phyloP scores from a whole-genome alignment of 192 early-diverging fungal genomes.

The Pilobolus umbonatus region DNA sequence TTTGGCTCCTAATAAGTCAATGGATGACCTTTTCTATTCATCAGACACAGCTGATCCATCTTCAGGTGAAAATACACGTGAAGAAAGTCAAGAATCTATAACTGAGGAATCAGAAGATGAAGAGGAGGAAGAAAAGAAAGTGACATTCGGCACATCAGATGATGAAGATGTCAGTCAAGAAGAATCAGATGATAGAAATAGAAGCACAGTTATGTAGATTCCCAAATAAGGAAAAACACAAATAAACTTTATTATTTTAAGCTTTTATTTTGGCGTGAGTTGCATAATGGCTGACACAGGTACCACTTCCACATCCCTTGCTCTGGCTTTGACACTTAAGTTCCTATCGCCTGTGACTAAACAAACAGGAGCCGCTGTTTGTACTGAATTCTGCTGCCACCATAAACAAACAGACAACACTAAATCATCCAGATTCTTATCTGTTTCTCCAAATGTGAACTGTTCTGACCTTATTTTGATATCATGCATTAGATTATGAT shows the following conservation, averaged over 20 bases:
- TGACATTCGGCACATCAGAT: too few relatives aligned
- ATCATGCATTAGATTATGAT: constrained; percentile 49
- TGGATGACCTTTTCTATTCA: too few relatives aligned
- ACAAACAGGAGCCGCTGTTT: constrained; percentile 18
- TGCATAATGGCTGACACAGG: constrained; percentile 21
- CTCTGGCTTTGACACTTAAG: constrained; percentile 51
- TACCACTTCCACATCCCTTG: constrained; percentile 43
- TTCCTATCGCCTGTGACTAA: constrained; percentile 59
- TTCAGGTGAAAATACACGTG: too few relatives aligned
- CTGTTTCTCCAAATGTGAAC: constrained; percentile 49
- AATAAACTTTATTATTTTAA: neutral
- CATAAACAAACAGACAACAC: constrained; percentile 51
- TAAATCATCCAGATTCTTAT: constrained; percentile 57
- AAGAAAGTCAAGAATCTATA: too few relatives aligned
- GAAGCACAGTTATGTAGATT: neutral
- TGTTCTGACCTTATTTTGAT: constrained; percentile 51
- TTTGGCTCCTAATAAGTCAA: neutral
- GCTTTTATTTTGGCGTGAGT: constrained; percentile 12
- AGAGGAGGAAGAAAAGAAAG: too few relatives aligned
- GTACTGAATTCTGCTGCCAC: constrained; percentile 22
- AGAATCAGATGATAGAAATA: too few relatives aligned
- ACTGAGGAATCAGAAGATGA: too few relatives aligned
- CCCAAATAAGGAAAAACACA: neutral
- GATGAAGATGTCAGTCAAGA: too few relatives aligned
- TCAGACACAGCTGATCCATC: too few relatives aligned